phyloP scores from a whole-genome alignment of 2,329 filamentous ascomycete species.

The Arachnomyces sp. region DNA sequence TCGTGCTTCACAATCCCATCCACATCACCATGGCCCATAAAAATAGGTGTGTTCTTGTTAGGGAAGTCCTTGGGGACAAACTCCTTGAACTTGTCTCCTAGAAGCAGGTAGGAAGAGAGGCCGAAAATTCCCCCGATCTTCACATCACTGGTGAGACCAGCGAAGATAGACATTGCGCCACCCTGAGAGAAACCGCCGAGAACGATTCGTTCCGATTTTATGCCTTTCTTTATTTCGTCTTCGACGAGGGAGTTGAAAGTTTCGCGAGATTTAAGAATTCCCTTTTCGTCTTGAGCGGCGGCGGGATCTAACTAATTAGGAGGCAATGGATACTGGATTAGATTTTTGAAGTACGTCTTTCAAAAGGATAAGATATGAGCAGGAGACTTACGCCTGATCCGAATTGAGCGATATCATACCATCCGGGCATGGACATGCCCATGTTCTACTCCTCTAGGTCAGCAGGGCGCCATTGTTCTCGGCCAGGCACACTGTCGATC shows the following conservation, averaged over 20 bases:
- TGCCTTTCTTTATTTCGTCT: conserved; percentile 70
- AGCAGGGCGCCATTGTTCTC: not conserved
- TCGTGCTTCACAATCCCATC: conserved; percentile 66
- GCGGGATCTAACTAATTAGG: too few species aligned
- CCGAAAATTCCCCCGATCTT: conserved; percentile 85
- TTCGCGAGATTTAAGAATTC: conserved; percentile 64
- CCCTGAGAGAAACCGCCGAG: conserved; percentile 64
- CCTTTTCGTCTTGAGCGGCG: conserved; percentile 48
- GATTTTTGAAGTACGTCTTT: not conserved
- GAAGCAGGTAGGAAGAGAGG: conserved; percentile 71
- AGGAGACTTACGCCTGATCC: conserved; percentile 32
- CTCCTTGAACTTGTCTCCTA: conserved; percentile 57
- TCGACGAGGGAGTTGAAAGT: conserved; percentile 76
- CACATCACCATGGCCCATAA: conserved; percentile 77
- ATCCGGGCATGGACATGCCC: conserved; percentile 72
- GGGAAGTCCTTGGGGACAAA: conserved; percentile 47
- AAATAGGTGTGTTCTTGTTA: conserved; percentile 72
- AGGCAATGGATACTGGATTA: not conserved
- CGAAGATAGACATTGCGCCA: conserved; percentile 76
- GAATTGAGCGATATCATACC: conserved; percentile 43
- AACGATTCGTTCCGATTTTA: conserved; percentile 74
- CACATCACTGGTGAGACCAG: conserved; percentile 63
- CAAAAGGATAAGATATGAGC: conserved; percentile 1
- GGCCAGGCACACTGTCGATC: not conserved
- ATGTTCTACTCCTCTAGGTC: conserved; percentile 49